Base-by-base conservation (phyloP, 1,139 yeast genomes). In the Candida glucosophila region DNA sequence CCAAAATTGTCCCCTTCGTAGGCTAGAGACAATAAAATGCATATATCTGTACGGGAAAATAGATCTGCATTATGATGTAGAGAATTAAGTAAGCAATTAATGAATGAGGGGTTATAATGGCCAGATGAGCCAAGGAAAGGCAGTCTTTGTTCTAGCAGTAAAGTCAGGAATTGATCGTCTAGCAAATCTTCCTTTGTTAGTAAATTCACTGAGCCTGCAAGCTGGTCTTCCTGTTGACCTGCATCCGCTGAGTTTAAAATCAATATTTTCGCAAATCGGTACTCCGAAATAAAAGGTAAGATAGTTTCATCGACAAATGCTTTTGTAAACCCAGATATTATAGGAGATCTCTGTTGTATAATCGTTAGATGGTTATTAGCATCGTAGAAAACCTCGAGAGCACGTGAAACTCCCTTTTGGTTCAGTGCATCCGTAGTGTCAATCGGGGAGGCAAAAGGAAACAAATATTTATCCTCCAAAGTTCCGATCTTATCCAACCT, bases 1-100 rank as follows among this genome's bases (percentile, higher is more conserved):
- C 55, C 49, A 24, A 77, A 70, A 47, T 88, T 88, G 49, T 86
- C 96, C 16, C 97, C 96, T 48, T 88, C 96, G 44, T 82, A 85
- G 3, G 78, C 92, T 44, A 65, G 77, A 12, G 73, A 59, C 12
- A 61, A 60, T 20, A 67, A 35, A 2, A 57, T 50, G 19, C 32
- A 39, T 12, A 46, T 30, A 11, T 43, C 42, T 14, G 40, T 7
- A 8, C 12, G 9, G n/a, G n/a, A n/a, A n/a, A n/a, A n/a, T n/a
- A n/a, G n/a, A n/a, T n/a, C n/a, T n/a, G n/a, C n/a, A 10, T n/a
- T 19, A 7, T 7, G 7, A 19, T 19, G 8, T 13, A 19, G 12
- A 6, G 8, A 7, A n/a, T 19, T 19, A 7, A 19, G 7, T 6
- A 19, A 10, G 7, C 9, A 8, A n/a, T 19, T 19, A 7, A 19